Base-by-base conservation (phyloP, 768 basidiomycete genomes). In the Naganishia randhawae region DNA sequence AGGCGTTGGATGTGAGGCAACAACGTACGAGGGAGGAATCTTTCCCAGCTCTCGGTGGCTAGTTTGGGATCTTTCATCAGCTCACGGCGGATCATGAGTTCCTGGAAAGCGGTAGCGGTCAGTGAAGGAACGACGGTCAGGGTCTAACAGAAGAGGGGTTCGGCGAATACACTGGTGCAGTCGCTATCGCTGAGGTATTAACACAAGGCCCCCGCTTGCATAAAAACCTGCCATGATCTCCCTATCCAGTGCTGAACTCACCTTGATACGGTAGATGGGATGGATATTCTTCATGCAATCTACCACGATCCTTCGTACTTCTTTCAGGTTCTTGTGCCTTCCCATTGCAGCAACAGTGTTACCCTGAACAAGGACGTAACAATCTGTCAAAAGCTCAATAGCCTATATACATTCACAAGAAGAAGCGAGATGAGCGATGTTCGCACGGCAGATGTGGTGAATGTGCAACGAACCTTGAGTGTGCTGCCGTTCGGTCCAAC, bases 271-370 rank as follows among this genome's bases (percentile, higher is more conserved):
- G 78, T 99, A 99, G 77, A 99, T 98, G 1, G 96, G 96, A 76
- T 99, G 96, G 64, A 98, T 89, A 78, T 99, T 99, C 82, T 89
- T 93, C 96, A 99, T 98, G 82, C 96, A 99, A 77, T 99, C 96
- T 48, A 97, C 80, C n/a, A 99, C 86, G 70, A 98, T 97, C 73
- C 94, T 82, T 67, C 96, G 85, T 13, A 99, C 95, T 80, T 99
- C 96, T 79, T 97, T 98, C 22, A 99, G 83, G 0, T 89, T 89
- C 76, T 95, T 96, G 82, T 89, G 90, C 0, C 92, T 89, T 3
- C 96, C 96, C 93, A 98, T 98, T 14, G 92, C 93, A 61, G 93
- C 92, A 66, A 99, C 96, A 1, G 96, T 99, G 80, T 86, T 98
- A 71, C 96, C 96, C 83, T 98, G 96, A 2, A 99, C 96, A 22